Evolutionary conservation across 2,329 filamentous ascomycete species (phyloP).

Genomic region (Arachnopeziza araneosa): DNA sequence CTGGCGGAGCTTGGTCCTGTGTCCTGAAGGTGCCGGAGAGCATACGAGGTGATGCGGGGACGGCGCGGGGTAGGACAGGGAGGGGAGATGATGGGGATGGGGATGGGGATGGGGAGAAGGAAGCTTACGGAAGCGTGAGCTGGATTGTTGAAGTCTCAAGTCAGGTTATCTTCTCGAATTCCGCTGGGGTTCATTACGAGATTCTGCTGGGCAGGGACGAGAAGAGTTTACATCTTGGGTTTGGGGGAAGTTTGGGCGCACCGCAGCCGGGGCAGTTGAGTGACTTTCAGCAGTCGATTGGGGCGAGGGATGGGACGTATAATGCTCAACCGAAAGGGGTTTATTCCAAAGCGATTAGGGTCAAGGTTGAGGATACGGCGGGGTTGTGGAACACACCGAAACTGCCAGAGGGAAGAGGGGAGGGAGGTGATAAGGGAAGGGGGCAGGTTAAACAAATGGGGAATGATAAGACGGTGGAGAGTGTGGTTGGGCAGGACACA

Average conservation of each 20-base stretch:
- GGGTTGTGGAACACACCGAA: conserved; percentile 89
- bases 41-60: conserved; percentile 60
- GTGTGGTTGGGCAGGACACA: conserved; percentile 16
- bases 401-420: conserved; percentile 53
- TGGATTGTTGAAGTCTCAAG: conserved; percentile 92
- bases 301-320: conserved; percentile 53
- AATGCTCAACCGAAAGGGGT: conserved; percentile 66
- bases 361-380: conserved; percentile 82
- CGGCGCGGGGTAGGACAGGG: conserved; percentile 11
- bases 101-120: conserved; percentile 32
- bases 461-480: conserved; percentile 21
- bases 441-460: conserved; percentile 18
- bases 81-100: conserved; percentile 30
- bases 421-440: conserved; percentile 17
- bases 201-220: conserved; percentile 80
- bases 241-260: conserved; percentile 40
- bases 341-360: conserved; percentile 72
- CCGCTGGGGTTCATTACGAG: conserved; percentile 84
- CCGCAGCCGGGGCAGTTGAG: conserved; percentile 61
- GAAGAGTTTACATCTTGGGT: conserved; percentile 67
- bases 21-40: conserved; percentile 74
- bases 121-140: conserved; percentile 54
- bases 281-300: conserved; percentile 65
- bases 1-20: conserved; percentile 80
- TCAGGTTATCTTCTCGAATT: conserved; percentile 89